A percentile compares a stretch with the other conserved stretches of the same genome.
Conservation (phyloP, 1,139 yeast species). For the Nakaseomyces delphensis region DNA sequence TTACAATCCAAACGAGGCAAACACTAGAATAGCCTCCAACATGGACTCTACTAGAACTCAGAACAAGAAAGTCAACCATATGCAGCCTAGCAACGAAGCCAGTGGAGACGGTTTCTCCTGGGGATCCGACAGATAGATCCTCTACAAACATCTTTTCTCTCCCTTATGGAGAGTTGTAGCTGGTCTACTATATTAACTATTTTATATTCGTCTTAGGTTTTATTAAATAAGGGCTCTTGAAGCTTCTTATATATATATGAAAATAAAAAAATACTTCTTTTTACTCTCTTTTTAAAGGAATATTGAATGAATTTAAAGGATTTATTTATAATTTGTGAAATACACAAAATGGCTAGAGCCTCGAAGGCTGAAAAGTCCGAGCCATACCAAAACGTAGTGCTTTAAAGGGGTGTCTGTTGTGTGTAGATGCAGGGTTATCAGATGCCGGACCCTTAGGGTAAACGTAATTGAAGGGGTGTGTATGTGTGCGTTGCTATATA, state of each 20-base stretch:
- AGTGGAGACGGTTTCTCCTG: conserved; percentile 5
- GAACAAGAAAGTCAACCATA: neutral
- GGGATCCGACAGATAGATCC: neutral
- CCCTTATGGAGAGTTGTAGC: no score
- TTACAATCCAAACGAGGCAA: conserved; percentile 9
- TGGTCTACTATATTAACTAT: no score
- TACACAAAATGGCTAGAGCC: no score
- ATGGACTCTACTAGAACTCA: neutral
- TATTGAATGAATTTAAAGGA: conserved; percentile 3
- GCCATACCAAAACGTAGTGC: no score
- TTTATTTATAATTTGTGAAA: no score
- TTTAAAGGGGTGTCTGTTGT: neutral
- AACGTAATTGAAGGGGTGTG: neutral
- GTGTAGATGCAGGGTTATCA: neutral
- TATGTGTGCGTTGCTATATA: no score
- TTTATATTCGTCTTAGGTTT: no score
- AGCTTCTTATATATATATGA: no score
- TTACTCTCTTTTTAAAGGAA: neutral
- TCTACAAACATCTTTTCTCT: neutral
- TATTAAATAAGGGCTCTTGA: no score
- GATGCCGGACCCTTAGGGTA: neutral
- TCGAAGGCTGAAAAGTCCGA: no score
- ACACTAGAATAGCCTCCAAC: neutral
- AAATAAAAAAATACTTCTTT: neutral
- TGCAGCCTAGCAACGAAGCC: neutral